These are phyloP conservation scores for Neoboletus magnificus DNA, from an alignment of 768 basidiomycete species.

Conservation along the genomic window DNA sequence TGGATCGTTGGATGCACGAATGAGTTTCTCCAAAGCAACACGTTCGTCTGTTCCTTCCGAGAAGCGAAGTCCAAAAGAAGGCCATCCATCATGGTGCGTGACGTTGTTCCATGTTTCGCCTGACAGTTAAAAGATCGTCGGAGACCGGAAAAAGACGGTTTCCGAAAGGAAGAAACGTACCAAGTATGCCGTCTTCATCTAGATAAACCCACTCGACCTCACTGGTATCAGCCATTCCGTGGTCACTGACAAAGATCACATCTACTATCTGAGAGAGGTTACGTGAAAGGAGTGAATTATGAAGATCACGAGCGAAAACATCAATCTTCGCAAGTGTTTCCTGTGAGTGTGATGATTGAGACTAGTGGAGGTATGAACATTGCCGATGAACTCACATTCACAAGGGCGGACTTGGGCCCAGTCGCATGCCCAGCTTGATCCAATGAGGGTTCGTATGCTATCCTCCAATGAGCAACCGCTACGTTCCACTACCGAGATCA, in stretches of 20 bases:
- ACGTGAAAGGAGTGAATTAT: constrained; percentile 57
- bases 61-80: constrained; percentile 84
- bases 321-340: constrained; percentile 68
- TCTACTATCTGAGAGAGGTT: constrained; percentile 84
- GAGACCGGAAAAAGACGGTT: neutral
- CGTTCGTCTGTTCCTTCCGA: constrained; percentile 50
- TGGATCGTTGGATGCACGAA: constrained; percentile 44
- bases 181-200: constrained; percentile 45
- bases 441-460: constrained; percentile 81
- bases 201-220: constrained; percentile 72
- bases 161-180: constrained; percentile 7
- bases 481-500: neutral
- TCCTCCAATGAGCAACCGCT: neutral
- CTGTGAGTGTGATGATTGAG: constrained; percentile 30
- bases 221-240: constrained; percentile 91
- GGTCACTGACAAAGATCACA: constrained; percentile 85
- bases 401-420: constrained; percentile 64
- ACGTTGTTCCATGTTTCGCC: constrained; percentile 27
- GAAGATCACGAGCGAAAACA: constrained; percentile 66
- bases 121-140: neutral
- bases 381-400: constrained; percentile 52
- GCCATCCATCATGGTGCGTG: constrained; percentile 82
- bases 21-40: constrained; percentile 52
- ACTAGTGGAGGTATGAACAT: neutral
- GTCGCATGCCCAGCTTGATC: constrained; percentile 80